Conservation (phyloP, 208 protist species). For the Acanthamoeba quina region DNA sequence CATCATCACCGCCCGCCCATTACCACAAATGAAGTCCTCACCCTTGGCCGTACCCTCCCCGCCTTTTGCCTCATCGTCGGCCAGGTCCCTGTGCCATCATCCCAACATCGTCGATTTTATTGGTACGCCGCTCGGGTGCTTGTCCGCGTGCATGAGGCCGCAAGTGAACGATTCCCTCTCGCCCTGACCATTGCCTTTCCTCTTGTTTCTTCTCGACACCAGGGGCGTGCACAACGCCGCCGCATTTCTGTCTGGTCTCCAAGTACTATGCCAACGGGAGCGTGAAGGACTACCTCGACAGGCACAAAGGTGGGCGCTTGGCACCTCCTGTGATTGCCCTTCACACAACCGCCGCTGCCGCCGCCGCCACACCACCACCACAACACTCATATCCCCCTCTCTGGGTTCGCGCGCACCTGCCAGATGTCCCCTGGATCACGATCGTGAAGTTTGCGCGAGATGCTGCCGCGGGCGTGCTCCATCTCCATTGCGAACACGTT, state of each 20-base stretch:
- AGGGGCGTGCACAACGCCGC: not conserved
- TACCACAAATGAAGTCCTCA: not conserved
- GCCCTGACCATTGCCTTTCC: no score
- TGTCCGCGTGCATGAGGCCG: no score
- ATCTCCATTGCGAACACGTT: constrained; percentile 46
- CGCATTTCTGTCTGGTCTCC: constrained; percentile 26
- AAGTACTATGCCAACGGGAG: constrained; percentile 5
- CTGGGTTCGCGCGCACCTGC: not conserved
- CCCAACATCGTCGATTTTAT: constrained; percentile 42
- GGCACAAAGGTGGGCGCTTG: not conserved
- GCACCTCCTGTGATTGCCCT: not conserved
- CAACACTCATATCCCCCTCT: not conserved
- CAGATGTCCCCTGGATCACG: not conserved
- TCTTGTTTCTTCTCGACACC: no score
- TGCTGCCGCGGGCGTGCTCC: constrained; percentile 18
- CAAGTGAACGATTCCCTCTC: no score
- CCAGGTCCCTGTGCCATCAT: constrained; percentile 26
- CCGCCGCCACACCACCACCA: no score
- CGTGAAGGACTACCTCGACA: constrained; percentile 19
- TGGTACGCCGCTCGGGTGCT: not conserved
- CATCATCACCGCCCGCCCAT: no score
- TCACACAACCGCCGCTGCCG: not conserved
- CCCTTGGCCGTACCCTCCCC: not conserved
- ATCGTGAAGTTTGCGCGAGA: constrained; percentile 7
- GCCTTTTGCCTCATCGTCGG: not conserved